Conservation (phyloP, 176 grass and related monocot genomes). For the Juncus effusus region DNA sequence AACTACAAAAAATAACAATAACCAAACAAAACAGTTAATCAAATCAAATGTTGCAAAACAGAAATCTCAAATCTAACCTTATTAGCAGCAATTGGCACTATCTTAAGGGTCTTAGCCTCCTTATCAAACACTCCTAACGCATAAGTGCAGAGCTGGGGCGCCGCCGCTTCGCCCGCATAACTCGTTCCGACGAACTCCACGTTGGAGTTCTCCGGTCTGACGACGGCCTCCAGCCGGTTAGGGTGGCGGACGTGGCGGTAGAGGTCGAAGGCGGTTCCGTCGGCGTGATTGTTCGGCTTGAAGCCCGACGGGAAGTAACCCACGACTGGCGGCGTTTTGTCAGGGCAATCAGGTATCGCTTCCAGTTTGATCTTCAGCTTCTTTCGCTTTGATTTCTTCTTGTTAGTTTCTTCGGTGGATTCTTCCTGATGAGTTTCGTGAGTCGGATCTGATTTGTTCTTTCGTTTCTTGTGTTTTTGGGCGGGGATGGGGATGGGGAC, state of each 20-base stretch:
- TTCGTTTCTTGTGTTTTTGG: constrained; percentile 33
- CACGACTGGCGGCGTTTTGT: constrained; percentile 42
- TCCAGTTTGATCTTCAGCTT: constrained; percentile 20
- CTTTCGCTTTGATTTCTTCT: constrained; percentile 42
- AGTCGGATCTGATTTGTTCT: constrained; percentile 28
- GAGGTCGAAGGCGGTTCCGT: constrained; percentile 18
- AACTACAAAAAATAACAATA: neutral
- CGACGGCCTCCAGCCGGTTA: constrained; percentile 62
- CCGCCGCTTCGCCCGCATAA: constrained; percentile 63
- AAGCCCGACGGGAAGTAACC: constrained; percentile 87
- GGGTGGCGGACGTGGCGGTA: constrained; percentile 40
- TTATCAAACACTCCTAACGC: constrained; percentile 80
- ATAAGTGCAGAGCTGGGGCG: constrained; percentile 57
- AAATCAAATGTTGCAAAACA: neutral
- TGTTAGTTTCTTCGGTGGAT: constrained; percentile 33
- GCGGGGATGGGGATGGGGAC: neutral
- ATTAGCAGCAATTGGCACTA: constrained; percentile 63
- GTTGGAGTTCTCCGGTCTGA: constrained; percentile 25
- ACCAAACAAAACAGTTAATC: neutral
- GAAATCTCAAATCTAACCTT: constrained; percentile 37
- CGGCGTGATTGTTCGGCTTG: constrained; percentile 31
- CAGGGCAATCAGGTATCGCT: constrained; percentile 20
- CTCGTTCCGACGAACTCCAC: constrained; percentile 73
- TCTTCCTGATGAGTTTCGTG: constrained; percentile 36
- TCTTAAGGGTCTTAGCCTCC: constrained; percentile 63